Percentiles rank a stretch among this genome's conserved stretches.
These are phyloP conservation scores for Penicillium janthinellum DNA, from an alignment of 2,329 filamentous ascomycete species.

Conservation along the genomic window DNA sequence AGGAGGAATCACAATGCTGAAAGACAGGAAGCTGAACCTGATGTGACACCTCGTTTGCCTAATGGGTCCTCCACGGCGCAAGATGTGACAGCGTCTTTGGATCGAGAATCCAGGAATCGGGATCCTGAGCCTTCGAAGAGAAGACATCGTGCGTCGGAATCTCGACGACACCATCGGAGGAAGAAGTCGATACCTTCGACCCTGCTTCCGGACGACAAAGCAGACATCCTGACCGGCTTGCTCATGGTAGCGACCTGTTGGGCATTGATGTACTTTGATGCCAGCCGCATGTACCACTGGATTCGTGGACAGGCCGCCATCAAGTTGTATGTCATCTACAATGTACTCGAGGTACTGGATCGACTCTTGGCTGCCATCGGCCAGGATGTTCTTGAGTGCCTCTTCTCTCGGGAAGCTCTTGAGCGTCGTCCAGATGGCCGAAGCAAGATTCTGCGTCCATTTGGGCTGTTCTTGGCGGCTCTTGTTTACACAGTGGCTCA, in stretches of 20 bases:
- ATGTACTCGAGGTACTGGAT: slow-evolving; percentile 88
- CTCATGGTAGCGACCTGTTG: slow-evolving; percentile 84
- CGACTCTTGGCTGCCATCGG: slow-evolving; percentile 86
- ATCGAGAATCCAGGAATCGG: slow-evolving; percentile 27
- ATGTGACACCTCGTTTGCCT: slow-evolving; percentile 21
- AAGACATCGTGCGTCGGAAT: slow-evolving; percentile 33
- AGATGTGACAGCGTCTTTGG: slow-evolving; percentile 11
- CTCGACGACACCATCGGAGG: slow-evolving; percentile 62
- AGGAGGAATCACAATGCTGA: slow-evolving; percentile 41
- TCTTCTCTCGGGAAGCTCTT: slow-evolving; percentile 90
- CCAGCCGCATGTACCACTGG: slow-evolving; percentile 96
- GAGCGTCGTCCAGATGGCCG: slow-evolving; percentile 85
- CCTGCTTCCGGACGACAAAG: slow-evolving; percentile 86
- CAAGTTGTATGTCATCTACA: slow-evolving; percentile 98
- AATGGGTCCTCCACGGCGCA: slow-evolving; percentile 18
- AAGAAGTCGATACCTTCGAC: slow-evolving; percentile 83
- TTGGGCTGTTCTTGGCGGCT: slow-evolving; percentile 88
- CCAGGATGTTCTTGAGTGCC: slow-evolving; percentile 92
- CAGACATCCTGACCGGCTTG: slow-evolving; percentile 86
- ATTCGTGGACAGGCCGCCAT: slow-evolving; percentile 95
- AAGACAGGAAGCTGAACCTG: slow-evolving; percentile 24
- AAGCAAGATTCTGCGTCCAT: slow-evolving; percentile 83
- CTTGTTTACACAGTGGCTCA: slow-evolving; percentile 87
- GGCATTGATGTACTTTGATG: slow-evolving; percentile 86
- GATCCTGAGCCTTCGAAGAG: slow-evolving; percentile 25